phyloP scores from a whole-genome alignment of 768 basidiomycete species.

The Xerocomellus chrysenteron region DNA sequence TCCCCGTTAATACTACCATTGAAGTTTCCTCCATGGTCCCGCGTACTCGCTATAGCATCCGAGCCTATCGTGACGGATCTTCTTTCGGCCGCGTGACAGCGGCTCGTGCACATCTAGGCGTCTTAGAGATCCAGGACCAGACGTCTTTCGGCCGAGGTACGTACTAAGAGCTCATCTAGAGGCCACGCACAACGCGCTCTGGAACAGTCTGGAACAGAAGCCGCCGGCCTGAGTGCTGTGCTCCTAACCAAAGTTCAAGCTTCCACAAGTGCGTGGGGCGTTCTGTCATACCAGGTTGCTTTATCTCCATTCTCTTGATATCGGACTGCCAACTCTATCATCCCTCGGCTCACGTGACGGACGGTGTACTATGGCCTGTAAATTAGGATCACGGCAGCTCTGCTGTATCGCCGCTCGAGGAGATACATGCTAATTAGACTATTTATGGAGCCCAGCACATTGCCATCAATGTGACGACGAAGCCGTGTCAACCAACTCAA shows the following conservation, averaged over 20 bases:
- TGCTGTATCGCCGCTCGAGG: not conserved
- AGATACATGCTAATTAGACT: no score
- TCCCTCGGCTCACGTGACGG: conserved; percentile 6
- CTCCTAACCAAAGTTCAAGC: no score
- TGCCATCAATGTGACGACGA: not conserved
- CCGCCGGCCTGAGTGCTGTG: no score
- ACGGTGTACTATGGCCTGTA: not conserved
- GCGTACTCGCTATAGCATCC: not conserved
- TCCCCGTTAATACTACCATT: not conserved
- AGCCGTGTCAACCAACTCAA: not conserved
- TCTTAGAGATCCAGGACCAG: no score
- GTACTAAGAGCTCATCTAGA: no score
- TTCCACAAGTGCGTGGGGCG: no score
- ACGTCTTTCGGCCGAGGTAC: no score
- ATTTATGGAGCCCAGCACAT: not conserved
- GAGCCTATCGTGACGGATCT: not conserved
- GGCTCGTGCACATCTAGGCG: not conserved
- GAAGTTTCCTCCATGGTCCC: not conserved
- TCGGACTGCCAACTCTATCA: conserved; percentile 5
- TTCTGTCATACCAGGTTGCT: no score
- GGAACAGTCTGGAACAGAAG: no score
- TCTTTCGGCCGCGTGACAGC: not conserved
- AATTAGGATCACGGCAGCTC: not conserved
- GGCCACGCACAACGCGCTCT: no score
- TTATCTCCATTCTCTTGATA: not conserved